phyloP scores from a whole-genome alignment of 331 rosid genomes.

The Quercus phellos region DNA sequence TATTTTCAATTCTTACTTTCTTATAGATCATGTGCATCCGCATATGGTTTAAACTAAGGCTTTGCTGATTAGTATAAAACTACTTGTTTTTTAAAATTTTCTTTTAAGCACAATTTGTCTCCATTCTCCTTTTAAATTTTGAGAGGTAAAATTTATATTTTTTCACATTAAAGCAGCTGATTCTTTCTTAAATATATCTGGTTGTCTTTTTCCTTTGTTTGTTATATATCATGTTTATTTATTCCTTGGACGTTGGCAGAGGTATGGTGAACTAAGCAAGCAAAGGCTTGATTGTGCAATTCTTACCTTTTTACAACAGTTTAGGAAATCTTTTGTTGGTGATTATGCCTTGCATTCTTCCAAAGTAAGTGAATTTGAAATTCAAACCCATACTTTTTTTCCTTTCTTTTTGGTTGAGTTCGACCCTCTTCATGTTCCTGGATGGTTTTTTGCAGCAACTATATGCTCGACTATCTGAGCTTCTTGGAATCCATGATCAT shows the following conservation, averaged over 20 bases:
- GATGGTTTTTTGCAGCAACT: conserved; percentile 46
- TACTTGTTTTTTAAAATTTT: too few species aligned
- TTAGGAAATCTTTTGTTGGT: conserved; percentile 41
- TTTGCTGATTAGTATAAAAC: too few species aligned
- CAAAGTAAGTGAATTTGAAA: conserved; percentile 23
- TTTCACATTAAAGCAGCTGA: too few species aligned
- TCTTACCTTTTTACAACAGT: conserved; percentile 34
- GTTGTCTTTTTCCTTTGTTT: background rate
- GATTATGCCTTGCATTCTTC: conserved; percentile 36
- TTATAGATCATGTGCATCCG: too few species aligned
- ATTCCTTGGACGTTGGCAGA: conserved; percentile 24
- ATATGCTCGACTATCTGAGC: conserved; percentile 62
- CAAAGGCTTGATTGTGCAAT: conserved; percentile 54
- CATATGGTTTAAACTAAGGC: too few species aligned
- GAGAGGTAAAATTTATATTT: too few species aligned
- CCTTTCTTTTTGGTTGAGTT: background rate
- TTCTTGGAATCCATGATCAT: conserved; percentile 84
- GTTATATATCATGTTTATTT: background rate
- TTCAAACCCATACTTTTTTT: too few species aligned
- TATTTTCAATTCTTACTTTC: too few species aligned
- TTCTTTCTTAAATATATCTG: too few species aligned
- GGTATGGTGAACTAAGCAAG: conserved; percentile 33
- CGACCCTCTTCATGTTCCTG: conserved; percentile 17
- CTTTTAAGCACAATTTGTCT: too few species aligned
- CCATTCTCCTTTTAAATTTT: too few species aligned